phyloP scores from a whole-genome alignment of 495 filamentous ascomycete genomes.

The Aspergillus asperescens region DNA sequence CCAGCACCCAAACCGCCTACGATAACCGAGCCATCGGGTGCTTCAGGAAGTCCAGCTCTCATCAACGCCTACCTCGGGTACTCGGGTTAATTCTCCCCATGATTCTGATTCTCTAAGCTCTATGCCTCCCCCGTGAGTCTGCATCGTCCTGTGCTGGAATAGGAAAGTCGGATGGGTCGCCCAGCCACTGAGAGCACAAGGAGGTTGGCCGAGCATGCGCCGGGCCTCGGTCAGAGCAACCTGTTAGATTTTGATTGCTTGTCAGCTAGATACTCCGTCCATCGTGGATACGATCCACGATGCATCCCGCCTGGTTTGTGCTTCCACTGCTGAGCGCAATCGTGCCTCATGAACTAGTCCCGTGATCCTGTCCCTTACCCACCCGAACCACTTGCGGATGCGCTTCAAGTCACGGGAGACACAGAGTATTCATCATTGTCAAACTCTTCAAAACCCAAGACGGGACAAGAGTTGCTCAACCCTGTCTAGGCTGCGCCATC shows the following conservation, averaged over 20 bases:
- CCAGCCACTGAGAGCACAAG: neutral
- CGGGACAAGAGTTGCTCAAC: conserved; percentile 10
- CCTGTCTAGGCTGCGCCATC: conserved; percentile 6
- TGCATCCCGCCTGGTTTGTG: neutral
- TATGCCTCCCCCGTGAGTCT: neutral
- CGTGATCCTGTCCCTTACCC: conserved; percentile 2
- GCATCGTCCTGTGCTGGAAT: neutral
- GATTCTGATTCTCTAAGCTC: neutral
- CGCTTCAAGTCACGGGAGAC: too few relatives aligned
- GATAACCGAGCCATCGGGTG: conserved; percentile 18
- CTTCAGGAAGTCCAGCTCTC: conserved; percentile 15
- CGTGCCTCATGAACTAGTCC: conserved; percentile 1
- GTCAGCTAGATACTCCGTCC: neutral
- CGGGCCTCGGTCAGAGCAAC: neutral
- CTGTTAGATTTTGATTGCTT: neutral
- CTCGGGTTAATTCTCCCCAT: conserved; percentile 18
- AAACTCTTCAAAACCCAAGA: conserved; percentile 1
- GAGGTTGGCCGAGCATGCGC: neutral
- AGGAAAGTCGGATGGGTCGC: neutral
- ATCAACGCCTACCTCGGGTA: conserved; percentile 18
- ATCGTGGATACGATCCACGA: too few relatives aligned
- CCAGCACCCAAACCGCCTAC: too few relatives aligned
- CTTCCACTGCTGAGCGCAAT: too few relatives aligned
- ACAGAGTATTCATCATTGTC: too few relatives aligned
- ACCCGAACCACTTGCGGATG: neutral